A percentile compares a stretch with the other conserved stretches of the same genome.
These are phyloP conservation scores for Tricholomella constricta DNA, from an alignment of 768 basidiomycete genomes.

Conservation along the genomic window DNA sequence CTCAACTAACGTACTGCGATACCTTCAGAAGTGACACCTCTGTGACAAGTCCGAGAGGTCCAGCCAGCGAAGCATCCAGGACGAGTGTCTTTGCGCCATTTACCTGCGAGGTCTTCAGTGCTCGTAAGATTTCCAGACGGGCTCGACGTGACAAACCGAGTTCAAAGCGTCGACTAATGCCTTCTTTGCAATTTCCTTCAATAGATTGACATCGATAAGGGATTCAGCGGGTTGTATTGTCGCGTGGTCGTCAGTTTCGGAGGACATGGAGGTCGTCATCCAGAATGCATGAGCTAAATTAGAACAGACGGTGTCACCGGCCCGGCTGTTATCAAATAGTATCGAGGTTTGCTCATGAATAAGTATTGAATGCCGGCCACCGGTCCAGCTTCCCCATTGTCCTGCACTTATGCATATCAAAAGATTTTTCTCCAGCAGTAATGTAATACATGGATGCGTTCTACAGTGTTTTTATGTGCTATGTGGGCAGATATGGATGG, in stretches of 20 bases:
- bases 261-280: conserved; percentile 14
- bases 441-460: conserved; percentile 3
- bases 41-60: conserved; percentile 92
- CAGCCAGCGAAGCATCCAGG: conserved; percentile 84
- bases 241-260: conserved; percentile 11
- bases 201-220: conserved; percentile 56
- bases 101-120: conserved; percentile 47
- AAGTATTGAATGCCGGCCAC: no score
- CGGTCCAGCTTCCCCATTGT: no score
- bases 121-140: background rate
- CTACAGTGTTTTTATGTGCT: conserved; percentile 2
- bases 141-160: conserved; percentile 49
- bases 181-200: conserved; percentile 80
- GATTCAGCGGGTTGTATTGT: conserved; percentile 33
- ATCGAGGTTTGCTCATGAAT: no score
- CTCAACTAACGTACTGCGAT: background rate
- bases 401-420: no score
- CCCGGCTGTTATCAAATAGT: no score
- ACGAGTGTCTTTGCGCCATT: conserved; percentile 96
- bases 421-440: no score
- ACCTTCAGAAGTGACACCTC: conserved; percentile 95
- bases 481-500: no score
- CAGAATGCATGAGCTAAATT: no score
- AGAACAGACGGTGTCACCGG: background rate
- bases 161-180: conserved; percentile 86